A percentile compares a stretch with the other conserved stretches of the same genome.
Conservation (phyloP, 140 eudicot genomes). For the Erigeron philadelphicus region DNA sequence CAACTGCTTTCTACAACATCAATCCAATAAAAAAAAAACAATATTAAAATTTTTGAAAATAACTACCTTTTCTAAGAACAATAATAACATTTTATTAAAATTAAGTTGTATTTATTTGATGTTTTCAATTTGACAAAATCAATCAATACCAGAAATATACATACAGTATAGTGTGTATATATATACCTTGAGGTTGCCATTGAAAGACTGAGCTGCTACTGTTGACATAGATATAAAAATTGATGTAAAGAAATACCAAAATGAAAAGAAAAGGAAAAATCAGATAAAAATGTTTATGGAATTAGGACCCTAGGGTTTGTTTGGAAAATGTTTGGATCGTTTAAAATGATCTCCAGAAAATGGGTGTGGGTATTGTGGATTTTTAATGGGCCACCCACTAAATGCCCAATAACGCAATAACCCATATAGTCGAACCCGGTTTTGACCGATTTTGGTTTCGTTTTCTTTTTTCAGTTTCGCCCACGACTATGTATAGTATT, state of each 20-base stretch:
- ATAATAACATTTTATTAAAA: too few relatives aligned
- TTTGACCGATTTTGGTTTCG: too few relatives aligned
- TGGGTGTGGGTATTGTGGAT: background rate
- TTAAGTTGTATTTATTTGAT: background rate
- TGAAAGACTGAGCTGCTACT: constrained; percentile 36
- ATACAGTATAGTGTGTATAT: background rate
- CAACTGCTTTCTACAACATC: constrained; percentile 76
- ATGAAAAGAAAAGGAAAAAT: background rate
- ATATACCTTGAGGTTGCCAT: constrained; percentile 47
- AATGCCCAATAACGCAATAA: too few relatives aligned
- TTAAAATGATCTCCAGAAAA: background rate
- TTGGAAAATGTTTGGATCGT: background rate
- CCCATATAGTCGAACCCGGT: too few relatives aligned
- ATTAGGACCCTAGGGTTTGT: background rate
- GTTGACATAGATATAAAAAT: constrained; percentile 10
- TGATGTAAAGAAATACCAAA: background rate
- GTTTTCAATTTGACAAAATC: background rate
- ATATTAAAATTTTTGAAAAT: too few relatives aligned
- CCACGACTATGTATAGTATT: too few relatives aligned
- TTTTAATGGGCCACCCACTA: background rate
- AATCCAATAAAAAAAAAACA: background rate
- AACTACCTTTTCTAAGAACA: too few relatives aligned
- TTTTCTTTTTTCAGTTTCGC: too few relatives aligned
- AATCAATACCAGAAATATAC: background rate
- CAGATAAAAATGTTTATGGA: background rate